Evolutionary conservation across 495 filamentous ascomycete genomes (phyloP).

Genomic region (Neurospora hispaniola): DNA sequence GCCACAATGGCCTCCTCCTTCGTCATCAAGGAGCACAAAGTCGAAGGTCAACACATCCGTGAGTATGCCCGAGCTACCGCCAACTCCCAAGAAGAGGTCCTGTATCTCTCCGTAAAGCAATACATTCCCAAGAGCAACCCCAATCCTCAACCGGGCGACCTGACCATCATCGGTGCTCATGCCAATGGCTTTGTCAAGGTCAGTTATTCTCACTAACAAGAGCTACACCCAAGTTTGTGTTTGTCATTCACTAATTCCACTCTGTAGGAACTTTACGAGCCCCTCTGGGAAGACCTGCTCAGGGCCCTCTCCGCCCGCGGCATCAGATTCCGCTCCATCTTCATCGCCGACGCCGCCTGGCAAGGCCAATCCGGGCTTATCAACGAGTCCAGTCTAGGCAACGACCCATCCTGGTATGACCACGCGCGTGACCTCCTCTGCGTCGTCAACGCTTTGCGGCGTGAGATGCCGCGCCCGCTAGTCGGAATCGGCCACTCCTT

Average conservation of each 20-base stretch:
- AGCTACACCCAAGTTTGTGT: not conserved
- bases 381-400: constrained; percentile 63
- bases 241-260: not conserved
- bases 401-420: constrained; percentile 84
- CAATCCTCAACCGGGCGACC: constrained; percentile 53
- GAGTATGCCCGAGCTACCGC: constrained; percentile 60
- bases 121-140: constrained; percentile 64
- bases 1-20: constrained; percentile 19
- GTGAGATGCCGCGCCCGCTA: constrained; percentile 76
- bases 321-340: constrained; percentile 68
- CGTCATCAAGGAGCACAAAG: constrained; percentile 44
- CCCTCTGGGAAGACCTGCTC: constrained; percentile 72
- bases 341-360: constrained; percentile 74
- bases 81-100: constrained; percentile 48
- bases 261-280: constrained; percentile 68
- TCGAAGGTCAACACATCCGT: constrained; percentile 59
- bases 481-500: constrained; percentile 86
- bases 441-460: constrained; percentile 74
- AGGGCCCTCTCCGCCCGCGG: constrained; percentile 32
- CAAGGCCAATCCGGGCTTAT: constrained; percentile 66
- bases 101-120: constrained; percentile 69
- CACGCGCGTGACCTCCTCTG: constrained; percentile 80
- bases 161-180: constrained; percentile 76
- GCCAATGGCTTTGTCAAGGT: constrained; percentile 90
- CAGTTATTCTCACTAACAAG: not conserved